Base-by-base conservation (phyloP, 768 basidiomycete species). In the Royoungia palumana region DNA sequence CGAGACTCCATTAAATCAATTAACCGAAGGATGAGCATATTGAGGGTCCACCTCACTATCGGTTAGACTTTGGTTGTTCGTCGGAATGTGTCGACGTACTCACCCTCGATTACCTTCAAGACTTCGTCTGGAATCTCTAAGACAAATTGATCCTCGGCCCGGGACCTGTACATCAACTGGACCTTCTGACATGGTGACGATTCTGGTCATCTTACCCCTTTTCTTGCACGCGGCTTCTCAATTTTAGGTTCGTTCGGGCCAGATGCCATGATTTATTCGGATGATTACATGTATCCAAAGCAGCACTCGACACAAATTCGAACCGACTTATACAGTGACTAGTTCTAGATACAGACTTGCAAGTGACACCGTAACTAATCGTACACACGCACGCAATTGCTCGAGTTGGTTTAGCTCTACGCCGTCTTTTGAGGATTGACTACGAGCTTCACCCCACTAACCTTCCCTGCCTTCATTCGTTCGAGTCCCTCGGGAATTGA, bases 401-500 rank as follows among this genome's bases (percentile, higher is more conserved):
- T 35, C n/a, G 13, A 28, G 7, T 35, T 16, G 14, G 24, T 28
- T 41, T 24, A 11, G 6, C 20, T 51, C 51, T 43, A 66, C 44
- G 35, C 51, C 7, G 69, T 70, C 34, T 76, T 72, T 48, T 69
- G 69, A 16, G 75, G 76, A 45, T 61, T 70, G 1, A 51, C 71
- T 9, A 79, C 66, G 17, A 79, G 55, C 56, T 79, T 79, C 14
- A 51, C 58, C 5, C 71, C 76, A n/a, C 74, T 76, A 25, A 77
- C 64, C 46, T 71, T 47, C 9, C 70, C 65, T 3, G 52, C 50
- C 57, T 59, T 62, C 56, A 78, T 36, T 50, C 59, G 60, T 38
- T 70, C 61, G 24, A 79, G 54, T 2, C 72, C 75, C 10, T 44
- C 64, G 0, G 48, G 35, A 9, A 78, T 65, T 9, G 69, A 75